A percentile compares a stretch with the other conserved stretches of the same genome.
Evolutionary conservation across 306 rosid species (phyloP).

Genomic region (Castanospermum australe): DNA sequence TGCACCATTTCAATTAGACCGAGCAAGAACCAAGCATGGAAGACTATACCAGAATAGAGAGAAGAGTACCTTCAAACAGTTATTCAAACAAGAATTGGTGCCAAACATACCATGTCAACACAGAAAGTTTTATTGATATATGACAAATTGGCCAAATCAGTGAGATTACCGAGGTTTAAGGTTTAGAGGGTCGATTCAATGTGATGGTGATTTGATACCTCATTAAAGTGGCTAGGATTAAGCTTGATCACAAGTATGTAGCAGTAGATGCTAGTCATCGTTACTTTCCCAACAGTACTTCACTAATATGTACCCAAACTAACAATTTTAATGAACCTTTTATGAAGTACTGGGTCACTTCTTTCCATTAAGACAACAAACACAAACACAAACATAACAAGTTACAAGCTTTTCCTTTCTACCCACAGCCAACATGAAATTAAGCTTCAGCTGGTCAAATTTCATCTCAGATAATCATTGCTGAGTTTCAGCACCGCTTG

Average conservation of each 20-base stretch:
- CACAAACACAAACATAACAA: neutral
- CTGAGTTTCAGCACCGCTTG: neutral
- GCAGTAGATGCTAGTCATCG: neutral
- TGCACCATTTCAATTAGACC: too few relatives aligned
- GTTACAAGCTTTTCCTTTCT: constrained; percentile 3
- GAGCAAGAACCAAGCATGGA: too few relatives aligned
- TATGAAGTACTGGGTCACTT: neutral
- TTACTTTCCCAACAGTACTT: neutral
- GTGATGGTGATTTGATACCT: too few relatives aligned
- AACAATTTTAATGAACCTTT: neutral
- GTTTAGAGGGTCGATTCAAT: too few relatives aligned
- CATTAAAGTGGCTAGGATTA: too few relatives aligned
- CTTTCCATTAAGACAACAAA: neutral
- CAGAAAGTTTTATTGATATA: too few relatives aligned
- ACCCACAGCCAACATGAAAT: constrained; percentile 6
- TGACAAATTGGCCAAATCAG: too few relatives aligned
- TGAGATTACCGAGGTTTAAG: too few relatives aligned
- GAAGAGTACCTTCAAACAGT: too few relatives aligned
- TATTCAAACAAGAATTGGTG: too few relatives aligned
- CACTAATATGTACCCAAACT: neutral
- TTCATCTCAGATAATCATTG: neutral
- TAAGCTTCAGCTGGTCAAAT: neutral
- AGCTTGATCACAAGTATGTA: neutral
- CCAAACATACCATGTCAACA: too few relatives aligned
- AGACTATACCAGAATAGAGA: too few relatives aligned